phyloP scores from a whole-genome alignment of 2,329 filamentous ascomycete species.

The Sphaerulina vaccinii region DNA sequence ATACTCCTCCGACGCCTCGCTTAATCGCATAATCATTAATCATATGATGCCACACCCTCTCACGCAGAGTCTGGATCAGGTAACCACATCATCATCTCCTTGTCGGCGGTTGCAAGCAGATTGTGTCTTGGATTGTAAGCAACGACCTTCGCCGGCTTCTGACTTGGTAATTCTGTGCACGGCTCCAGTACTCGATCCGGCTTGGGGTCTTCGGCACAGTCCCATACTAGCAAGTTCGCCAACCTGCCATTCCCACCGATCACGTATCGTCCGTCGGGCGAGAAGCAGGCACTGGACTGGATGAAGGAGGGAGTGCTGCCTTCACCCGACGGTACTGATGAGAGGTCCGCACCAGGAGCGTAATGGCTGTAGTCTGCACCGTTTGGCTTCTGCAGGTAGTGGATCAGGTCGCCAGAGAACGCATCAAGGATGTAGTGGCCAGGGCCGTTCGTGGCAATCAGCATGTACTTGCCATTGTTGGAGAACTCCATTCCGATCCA shows the following conservation, averaged over 20 bases:
- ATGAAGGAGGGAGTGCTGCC: constrained; percentile 48
- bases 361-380: constrained; percentile 31
- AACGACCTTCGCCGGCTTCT: constrained; percentile 67
- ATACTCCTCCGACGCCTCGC: not conserved
- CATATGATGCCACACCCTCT: not conserved
- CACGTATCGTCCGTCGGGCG: constrained; percentile 84
- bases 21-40: not conserved
- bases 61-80: constrained; percentile 11
- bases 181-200: constrained; percentile 63
- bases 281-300: constrained; percentile 81
- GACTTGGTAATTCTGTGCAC: constrained; percentile 61
- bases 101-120: constrained; percentile 85
- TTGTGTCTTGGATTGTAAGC: constrained; percentile 91
- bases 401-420: constrained; percentile 70
- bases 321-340: constrained; percentile 42
- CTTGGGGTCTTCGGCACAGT: constrained; percentile 59
- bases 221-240: constrained; percentile 81
- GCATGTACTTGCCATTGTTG: constrained; percentile 86
- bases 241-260: constrained; percentile 68
- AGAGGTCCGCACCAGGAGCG: constrained; percentile 40
- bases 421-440: constrained; percentile 94
- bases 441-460: constrained; percentile 77
- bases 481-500: constrained; percentile 96
- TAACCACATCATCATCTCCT: constrained; percentile 59
- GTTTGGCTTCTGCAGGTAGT: constrained; percentile 36